Percentiles rank a stretch among this genome's conserved stretches.
These are phyloP conservation scores for Malus hybrid DNA, from an alignment of 331 rosid species.

Conservation along the genomic window DNA sequence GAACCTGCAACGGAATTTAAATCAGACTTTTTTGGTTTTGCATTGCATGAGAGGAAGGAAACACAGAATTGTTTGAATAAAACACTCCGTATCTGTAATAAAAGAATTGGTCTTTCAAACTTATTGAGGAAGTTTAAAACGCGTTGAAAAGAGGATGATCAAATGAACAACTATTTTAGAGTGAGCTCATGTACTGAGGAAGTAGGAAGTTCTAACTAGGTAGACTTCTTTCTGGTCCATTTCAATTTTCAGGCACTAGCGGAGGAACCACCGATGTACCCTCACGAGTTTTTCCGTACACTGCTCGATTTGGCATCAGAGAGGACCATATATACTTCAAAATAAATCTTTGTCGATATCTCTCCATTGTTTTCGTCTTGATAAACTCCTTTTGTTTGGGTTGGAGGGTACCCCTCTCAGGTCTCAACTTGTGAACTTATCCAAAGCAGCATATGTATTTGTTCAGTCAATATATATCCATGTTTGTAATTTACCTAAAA, in stretches of 20 bases:
- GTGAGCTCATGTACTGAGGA: neutral
- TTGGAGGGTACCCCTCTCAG: neutral
- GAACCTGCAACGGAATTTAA: neutral
- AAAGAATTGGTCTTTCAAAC: neutral
- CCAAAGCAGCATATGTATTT: neutral
- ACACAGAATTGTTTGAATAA: neutral
- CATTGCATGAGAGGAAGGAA: neutral
- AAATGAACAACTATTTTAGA: too few relatives aligned
- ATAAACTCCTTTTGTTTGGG: neutral
- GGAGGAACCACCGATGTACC: constrained; percentile 80
- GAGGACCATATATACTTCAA: constrained; percentile 27
- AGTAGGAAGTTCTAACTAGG: constrained; percentile 11
- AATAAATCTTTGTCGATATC: neutral
- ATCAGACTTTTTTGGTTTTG: neutral
- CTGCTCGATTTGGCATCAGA: constrained; percentile 80
- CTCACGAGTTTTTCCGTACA: constrained; percentile 81
- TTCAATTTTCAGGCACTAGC: constrained; percentile 61
- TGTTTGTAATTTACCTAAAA: neutral
- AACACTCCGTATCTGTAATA: neutral
- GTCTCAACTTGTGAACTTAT: neutral
- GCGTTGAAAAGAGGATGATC: neutral
- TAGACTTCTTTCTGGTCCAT: constrained; percentile 8
- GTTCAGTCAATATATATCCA: neutral
- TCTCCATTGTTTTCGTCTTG: neutral
- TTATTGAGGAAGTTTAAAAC: neutral